These are phyloP conservation scores for Toxicodendron radicans DNA, from an alignment of 345 rosid species.

Conservation along the genomic window DNA sequence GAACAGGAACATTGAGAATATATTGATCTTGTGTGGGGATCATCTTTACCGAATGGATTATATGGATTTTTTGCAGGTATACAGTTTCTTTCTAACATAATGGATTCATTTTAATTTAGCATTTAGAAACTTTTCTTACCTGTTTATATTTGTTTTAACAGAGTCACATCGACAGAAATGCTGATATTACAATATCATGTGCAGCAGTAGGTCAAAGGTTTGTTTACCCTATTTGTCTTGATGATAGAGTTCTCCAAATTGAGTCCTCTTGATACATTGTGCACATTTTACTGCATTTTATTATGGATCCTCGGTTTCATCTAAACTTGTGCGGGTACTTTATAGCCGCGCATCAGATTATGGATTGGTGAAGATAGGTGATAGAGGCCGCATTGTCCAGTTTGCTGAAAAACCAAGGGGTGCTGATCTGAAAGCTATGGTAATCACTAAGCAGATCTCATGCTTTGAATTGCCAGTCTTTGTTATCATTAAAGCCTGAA, in stretches of 20 bases:
- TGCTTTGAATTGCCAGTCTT: not conserved
- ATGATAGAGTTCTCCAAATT: not conserved
- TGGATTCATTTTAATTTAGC: not conserved
- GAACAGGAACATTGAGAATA: constrained; percentile 75
- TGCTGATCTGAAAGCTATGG: constrained; percentile 77
- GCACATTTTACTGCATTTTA: not conserved
- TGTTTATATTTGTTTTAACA: constrained; percentile 39
- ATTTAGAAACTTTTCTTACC: constrained; percentile 13
- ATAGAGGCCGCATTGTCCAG: constrained; percentile 61
- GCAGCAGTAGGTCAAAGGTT: constrained; percentile 71
- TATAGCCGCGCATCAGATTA: constrained; percentile 88
- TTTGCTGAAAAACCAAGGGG: constrained; percentile 90
- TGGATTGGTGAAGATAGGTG: constrained; percentile 82
- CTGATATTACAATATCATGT: constrained; percentile 85
- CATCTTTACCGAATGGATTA: constrained; percentile 93
- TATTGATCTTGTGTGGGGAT: constrained; percentile 83
- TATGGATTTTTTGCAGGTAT: constrained; percentile 81
- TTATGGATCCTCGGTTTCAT: constrained; percentile 1
- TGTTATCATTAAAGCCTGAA: not conserved
- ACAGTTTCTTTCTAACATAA: not conserved
- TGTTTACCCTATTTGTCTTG: constrained; percentile 19
- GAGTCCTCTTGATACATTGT: not conserved
- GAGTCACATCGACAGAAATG: constrained; percentile 76
- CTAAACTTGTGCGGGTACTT: constrained; percentile 20
- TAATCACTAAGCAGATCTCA: constrained; percentile 29